Base-by-base conservation (phyloP, 1,139 yeast species). In the Taphrina sp. region DNA sequence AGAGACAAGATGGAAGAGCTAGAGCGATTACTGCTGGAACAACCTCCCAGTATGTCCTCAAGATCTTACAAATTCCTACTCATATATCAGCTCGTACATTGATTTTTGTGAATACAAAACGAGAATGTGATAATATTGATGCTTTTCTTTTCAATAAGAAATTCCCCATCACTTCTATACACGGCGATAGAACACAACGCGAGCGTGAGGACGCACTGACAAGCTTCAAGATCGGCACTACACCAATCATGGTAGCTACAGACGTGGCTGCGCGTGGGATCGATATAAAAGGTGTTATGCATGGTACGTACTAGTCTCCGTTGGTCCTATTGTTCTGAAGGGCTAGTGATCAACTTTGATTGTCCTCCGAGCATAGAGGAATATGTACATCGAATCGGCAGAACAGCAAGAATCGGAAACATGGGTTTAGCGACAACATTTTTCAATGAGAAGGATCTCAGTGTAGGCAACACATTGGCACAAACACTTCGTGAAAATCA, bases 201-300 rank as follows among this genome's bases (percentile, higher is more conserved):
- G 43, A 38, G 14, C 43, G 43, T 5, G 43, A 38, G 33, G 43
- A 38, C 14, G 29, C 43, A 5, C 43, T 38, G 70, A 89, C 90
- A 68, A 98, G 92, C 73, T 92, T 92, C 73, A 88, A 96, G 75
- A 92, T 92, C 65, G 97, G 98, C 60, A 88, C 84, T 65, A 88
- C 84, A 67, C 98, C 98, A 45, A 87, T 87, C 52, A 73, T 92
- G 64, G 78, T 92, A 53, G 92, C 96, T 74, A 92, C 98, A 0
- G 97, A 92, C 72, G 97, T 90, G 64, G 97, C 97, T 24, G 97
- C 98, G 10, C 82, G 98, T 76, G 98, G 98, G 16, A 80, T 90
- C 63, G 98, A 90, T 74, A 89, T 92, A 63, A 96, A 96, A 52
- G 85, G 94, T 29, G 97, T 92, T 56, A 96, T 89, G 72, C 90